Conservation (phyloP, 2,329 filamentous ascomycete genomes). For the Rhynchosporium graminicola region DNA sequence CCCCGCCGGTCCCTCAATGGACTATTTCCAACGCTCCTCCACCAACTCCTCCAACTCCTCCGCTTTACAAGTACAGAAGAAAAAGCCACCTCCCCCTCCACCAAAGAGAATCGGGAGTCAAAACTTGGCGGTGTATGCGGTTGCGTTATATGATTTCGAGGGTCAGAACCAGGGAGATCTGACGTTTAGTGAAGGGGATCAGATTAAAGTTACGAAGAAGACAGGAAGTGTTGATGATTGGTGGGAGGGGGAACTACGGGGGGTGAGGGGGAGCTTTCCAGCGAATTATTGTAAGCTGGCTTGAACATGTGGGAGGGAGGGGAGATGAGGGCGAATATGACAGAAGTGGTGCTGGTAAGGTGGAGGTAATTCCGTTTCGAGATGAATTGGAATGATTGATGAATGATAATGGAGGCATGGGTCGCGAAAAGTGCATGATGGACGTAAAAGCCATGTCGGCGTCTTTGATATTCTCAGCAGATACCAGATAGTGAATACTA, state of each 20-base stretch:
- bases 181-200: conserved; percentile 73
- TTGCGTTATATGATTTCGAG: conserved; percentile 75
- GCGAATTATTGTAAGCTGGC: conserved; percentile 72
- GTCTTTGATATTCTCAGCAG: not conserved
- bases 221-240: conserved; percentile 81
- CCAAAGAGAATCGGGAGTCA: conserved; percentile 55
- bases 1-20: conserved; percentile 33
- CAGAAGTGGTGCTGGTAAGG: no score
- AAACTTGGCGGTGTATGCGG: conserved; percentile 48
- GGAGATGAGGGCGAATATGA: not conserved
- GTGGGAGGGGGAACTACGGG: conserved; percentile 80
- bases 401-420: conserved; percentile 7
- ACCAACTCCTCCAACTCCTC: not conserved
- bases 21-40: conserved; percentile 40
- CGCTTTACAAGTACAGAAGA: conserved; percentile 59
- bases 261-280: conserved; percentile 71
- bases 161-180: conserved; percentile 72
- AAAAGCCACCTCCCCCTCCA: conserved; percentile 71
- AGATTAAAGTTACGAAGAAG: conserved; percentile 75
- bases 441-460: not conserved
- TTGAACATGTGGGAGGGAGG: conserved; percentile 18
- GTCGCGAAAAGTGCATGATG: not conserved
- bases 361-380: not conserved
- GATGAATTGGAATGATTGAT: conserved; percentile 2
- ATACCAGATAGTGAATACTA: not conserved